Evolutionary conservation across 306 rosid species (phyloP), one percentile per base, ranked within the genome.

Genomic region (Betula pendula): DNA sequence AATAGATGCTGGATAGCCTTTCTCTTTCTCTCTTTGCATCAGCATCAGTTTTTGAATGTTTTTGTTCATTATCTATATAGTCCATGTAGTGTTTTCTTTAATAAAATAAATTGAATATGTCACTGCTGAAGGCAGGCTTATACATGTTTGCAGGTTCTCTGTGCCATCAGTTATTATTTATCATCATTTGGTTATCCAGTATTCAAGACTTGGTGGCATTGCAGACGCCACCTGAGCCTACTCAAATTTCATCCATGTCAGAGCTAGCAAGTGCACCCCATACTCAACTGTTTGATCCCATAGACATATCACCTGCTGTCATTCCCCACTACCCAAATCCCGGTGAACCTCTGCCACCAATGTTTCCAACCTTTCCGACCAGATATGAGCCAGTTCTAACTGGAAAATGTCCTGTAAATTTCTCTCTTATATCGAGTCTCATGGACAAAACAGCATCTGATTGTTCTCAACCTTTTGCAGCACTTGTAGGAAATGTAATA

Each of bases 281-380:
- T 74, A 79, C 78, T 47, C 97, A 83, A 74, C 83, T 88, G 83
- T 92, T 92, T 76, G 98, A 93, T 35, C 99, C 99, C 73, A 87
- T 91, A 81, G 93, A 91, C 72, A 96, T 96, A 87, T 96, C 99
- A 38, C 99, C 98, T 75, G 89, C 97, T 65, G 93, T 92, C 76
- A 85, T 92, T 68, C 99, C 99, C 24, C 88, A 89, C 60, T 72
- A 87, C 67, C 97, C 97, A 50, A 73, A 79, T 83, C 94, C 96
- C 72, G 81, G 68, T 17, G 90, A 85, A 68, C 73, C 97, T 70
- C 77, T 85, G 68, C 88, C 97, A 70, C 99, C 97, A 25, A 90
- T 89, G 99, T 92, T 92, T 79, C 98, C 99, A 4, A 81, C 85
- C 71, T 91, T 96, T 85, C 94, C 98, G 0, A 77, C 90, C 79